Evolutionary conservation across 1,284 basidiomycete genomes (phyloP).

Genomic region (Vanrija sp.): DNA sequence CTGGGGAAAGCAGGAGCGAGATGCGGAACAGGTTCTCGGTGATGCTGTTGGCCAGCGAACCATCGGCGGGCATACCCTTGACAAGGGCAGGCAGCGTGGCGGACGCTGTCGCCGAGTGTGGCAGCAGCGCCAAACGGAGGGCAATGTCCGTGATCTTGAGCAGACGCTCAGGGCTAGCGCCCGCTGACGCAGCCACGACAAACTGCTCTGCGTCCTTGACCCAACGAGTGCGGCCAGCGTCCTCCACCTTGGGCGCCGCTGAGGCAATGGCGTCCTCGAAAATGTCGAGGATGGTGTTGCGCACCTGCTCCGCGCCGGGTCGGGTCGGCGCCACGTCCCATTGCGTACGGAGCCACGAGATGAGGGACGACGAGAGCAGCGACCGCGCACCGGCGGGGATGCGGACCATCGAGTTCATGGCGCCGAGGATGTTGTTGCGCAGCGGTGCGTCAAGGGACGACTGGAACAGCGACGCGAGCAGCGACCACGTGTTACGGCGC

Average conservation of each 20-base stretch:
- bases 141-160: constrained; percentile 4
- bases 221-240: constrained; percentile 3
- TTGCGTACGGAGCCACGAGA: constrained; percentile 77
- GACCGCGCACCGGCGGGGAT: constrained; percentile 63
- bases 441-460: constrained; percentile 57
- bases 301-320: constrained; percentile 15
- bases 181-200: neutral
- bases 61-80: neutral
- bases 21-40: constrained; percentile 13
- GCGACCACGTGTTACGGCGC: constrained; percentile 79
- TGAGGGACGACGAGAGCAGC: constrained; percentile 62
- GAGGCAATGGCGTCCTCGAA: constrained; percentile 18
- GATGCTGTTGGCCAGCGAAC: neutral
- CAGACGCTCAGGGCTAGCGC: neutral
- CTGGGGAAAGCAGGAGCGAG: neutral
- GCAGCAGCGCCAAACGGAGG: neutral
- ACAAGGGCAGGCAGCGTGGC: constrained; percentile 7
- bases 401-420: constrained; percentile 66
- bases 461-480: constrained; percentile 75
- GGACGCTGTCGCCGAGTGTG: neutral
- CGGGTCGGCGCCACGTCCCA: constrained; percentile 35
- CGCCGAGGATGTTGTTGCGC: constrained; percentile 53
- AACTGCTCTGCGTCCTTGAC: constrained; percentile 1
- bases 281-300: constrained; percentile 4
- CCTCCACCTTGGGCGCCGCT: constrained; percentile 11